Conservation (phyloP, 2,329 filamentous ascomycete genomes). For the Cladosporium cucumerinum region DNA sequence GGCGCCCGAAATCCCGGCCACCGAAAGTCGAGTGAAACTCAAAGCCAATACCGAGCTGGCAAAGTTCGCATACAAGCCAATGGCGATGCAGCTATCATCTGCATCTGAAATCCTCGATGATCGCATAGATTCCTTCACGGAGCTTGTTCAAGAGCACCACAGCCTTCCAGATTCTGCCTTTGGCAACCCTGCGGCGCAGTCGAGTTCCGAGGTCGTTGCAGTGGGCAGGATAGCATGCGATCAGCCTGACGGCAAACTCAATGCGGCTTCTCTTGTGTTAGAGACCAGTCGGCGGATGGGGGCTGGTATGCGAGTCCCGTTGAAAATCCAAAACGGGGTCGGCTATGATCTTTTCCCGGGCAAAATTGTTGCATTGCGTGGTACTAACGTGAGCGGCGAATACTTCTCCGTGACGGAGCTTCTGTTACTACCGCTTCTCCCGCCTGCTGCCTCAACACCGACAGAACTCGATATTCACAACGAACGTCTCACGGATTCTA, state of each 20-base stretch:
- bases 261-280: slow-evolving; percentile 77
- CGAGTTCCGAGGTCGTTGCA: slow-evolving; percentile 80
- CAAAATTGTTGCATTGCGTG: slow-evolving; percentile 82
- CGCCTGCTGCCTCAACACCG: slow-evolving; percentile 67
- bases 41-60: slow-evolving; percentile 84
- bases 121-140: slow-evolving; percentile 83
- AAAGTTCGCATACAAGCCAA: slow-evolving; percentile 85
- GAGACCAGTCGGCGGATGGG: slow-evolving; percentile 84
- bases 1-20: slow-evolving; percentile 50
- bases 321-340: slow-evolving; percentile 66
- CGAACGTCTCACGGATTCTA: slow-evolving; percentile 61
- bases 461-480: slow-evolving; percentile 65
- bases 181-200: slow-evolving; percentile 80
- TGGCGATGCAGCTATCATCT: slow-evolving; percentile 92
- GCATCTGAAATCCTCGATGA: slow-evolving; percentile 92
- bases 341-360: slow-evolving; percentile 87
- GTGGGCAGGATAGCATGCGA: slow-evolving; percentile 92
- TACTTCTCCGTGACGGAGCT: slow-evolving; percentile 78
- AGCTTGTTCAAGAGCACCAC: slow-evolving; percentile 70
- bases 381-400: slow-evolving; percentile 80
- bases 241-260: slow-evolving; percentile 78
- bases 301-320: slow-evolving; percentile 73
- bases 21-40: slow-evolving; percentile 76
- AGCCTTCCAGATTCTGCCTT: slow-evolving; percentile 75
- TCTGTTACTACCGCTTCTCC: slow-evolving; percentile 70